Base-by-base conservation (phyloP, 139 green algal genomes). In the Microglena sp. region DNA sequence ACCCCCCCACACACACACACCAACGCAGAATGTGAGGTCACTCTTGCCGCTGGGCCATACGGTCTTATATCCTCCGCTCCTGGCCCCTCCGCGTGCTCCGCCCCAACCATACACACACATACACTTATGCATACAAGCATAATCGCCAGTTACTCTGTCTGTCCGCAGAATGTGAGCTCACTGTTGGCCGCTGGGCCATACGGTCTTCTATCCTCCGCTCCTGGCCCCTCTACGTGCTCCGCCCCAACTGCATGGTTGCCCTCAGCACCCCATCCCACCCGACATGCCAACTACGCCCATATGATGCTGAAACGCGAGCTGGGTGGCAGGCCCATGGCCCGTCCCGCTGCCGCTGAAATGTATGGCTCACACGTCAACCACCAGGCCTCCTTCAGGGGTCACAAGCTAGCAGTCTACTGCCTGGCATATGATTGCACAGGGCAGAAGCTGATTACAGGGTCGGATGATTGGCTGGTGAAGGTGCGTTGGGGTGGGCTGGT, bases 391-490 rank as follows among this genome's bases (percentile, higher is more conserved):
- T 57, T 86, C 26, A 76, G 87, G 6, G 88, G 85, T 1, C 88
- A 95, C 66, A 72, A 71, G 4, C 69, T 76, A 2, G 79, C 81
- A 0, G 81, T 88, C n/a, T 95, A 92, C 74, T 89, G 80, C 67
- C 53, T 90, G 22, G 54, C 69, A 4, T 86, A 81, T 66, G 84
- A 89, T 77, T 64, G 64, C 24, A 58, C 22, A 0, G 82, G 81
- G 8, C 34, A 68, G 8, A 66, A 71, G 29, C 46, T 95, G 11
- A 69, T 92, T 55, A 95, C 89, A 29, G 89, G 88, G 28, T 86
- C 84, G 11, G 89, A 95, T 66, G 89, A 95, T 67, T 72, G 62
- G 7, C 60, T 90, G 1, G 81, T 95, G 55, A 95, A 95, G 83
- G 82, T 89, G 35, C 2, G 76, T 21, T n/a, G n/a, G n/a, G n/a